Percentiles rank a stretch among this genome's conserved stretches.
Evolutionary conservation across 495 filamentous ascomycete species (phyloP).

Genomic region (Cercophora samala): DNA sequence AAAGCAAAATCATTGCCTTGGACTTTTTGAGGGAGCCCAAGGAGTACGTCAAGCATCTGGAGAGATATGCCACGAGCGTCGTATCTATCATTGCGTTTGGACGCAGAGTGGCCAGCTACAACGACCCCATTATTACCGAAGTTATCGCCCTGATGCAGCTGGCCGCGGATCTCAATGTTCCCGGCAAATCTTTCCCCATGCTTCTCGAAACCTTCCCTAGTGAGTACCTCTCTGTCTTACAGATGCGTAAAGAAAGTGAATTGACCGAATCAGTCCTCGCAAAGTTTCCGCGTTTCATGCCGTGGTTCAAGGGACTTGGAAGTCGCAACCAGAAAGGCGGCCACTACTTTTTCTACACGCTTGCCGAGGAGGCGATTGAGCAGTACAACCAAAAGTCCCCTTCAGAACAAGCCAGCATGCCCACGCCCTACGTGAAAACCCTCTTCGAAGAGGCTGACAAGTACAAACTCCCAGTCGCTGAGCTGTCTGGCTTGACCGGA

Average conservation of each 20-base stretch:
- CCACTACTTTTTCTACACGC: constrained; percentile 53
- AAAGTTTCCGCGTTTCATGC: constrained; percentile 53
- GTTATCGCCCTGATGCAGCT: constrained; percentile 63
- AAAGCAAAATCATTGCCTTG: constrained; percentile 50
- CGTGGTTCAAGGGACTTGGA: constrained; percentile 59
- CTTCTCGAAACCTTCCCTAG: constrained; percentile 57
- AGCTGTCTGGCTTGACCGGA: constrained; percentile 58
- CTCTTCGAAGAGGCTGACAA: constrained; percentile 50
- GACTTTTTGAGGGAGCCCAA: constrained; percentile 48
- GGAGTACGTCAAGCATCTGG: constrained; percentile 59
- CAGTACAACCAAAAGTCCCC: constrained; percentile 39
- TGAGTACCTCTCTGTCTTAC: constrained; percentile 22
- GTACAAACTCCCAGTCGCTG: constrained; percentile 49
- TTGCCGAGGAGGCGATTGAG: constrained; percentile 54
- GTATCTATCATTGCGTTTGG: constrained; percentile 64
- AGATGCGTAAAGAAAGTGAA: background rate
- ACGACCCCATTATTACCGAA: constrained; percentile 59
- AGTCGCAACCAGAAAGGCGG: constrained; percentile 41
- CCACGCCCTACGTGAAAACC: constrained; percentile 51
- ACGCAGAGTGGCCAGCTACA: constrained; percentile 54
- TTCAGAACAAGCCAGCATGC: constrained; percentile 42
- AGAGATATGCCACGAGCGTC: constrained; percentile 62
- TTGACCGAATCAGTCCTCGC: constrained; percentile 41
- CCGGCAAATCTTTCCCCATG: constrained; percentile 60
- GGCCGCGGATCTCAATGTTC: constrained; percentile 62